phyloP scores from a whole-genome alignment of 768 basidiomycete species.

The Botryobasidium botryosum region DNA sequence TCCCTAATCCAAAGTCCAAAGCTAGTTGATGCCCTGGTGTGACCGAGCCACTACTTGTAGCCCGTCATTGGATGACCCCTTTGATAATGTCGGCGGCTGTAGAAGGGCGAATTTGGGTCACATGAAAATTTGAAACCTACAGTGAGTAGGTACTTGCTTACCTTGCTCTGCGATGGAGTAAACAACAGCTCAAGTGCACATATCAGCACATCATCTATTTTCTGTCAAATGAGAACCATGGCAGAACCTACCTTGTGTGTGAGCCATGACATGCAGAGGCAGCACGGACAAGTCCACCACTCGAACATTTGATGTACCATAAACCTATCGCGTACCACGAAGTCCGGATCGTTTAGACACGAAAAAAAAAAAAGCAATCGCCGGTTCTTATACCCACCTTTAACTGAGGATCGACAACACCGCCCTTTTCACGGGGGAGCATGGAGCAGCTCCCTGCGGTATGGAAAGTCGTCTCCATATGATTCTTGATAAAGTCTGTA shows the following conservation, averaged over 20 bases:
- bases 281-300: slow-evolving; percentile 16
- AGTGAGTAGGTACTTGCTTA: too few relatives aligned
- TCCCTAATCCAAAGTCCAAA: too few relatives aligned
- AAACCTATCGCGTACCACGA: slow-evolving; percentile 19
- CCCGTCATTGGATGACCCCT: too few relatives aligned
- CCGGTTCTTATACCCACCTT: slow-evolving; percentile 6
- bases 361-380: not conserved
- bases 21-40: too few relatives aligned
- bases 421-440: slow-evolving; percentile 21
- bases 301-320: slow-evolving; percentile 24
- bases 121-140: too few relatives aligned
- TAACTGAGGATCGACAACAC: slow-evolving; percentile 25
- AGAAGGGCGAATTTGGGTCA: too few relatives aligned
- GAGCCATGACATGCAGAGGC: slow-evolving; percentile 24
- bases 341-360: not conserved
- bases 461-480: slow-evolving; percentile 18
- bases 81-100: too few relatives aligned
- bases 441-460: slow-evolving; percentile 23
- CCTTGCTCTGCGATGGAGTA: too few relatives aligned
- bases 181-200: too few relatives aligned
- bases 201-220: too few relatives aligned
- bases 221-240: too few relatives aligned
- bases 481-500: slow-evolving; percentile 11
- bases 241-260: slow-evolving; percentile 17
- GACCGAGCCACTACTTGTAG: too few relatives aligned